Evolutionary conservation across 305 asterid species (phyloP).

Genomic region (Solanum aculeatissimum): DNA sequence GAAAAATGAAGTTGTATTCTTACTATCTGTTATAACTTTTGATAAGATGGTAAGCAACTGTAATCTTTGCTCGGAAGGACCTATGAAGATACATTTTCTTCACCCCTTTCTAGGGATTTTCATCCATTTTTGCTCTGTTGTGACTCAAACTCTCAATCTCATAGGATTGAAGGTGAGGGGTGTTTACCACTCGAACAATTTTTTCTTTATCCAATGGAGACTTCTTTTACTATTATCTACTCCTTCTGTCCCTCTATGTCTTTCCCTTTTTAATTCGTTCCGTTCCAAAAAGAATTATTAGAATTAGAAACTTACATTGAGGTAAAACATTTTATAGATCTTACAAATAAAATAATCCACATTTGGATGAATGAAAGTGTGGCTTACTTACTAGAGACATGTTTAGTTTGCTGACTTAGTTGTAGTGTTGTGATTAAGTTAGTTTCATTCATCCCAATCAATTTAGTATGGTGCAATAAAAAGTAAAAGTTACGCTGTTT

Average conservation of each 20-base stretch:
- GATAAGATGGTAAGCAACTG: not conserved
- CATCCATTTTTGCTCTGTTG: fast-evolving
- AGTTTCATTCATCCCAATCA: not conserved
- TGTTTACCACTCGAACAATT: not conserved
- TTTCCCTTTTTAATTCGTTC: no score
- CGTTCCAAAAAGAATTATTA: no score
- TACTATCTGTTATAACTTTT: not conserved
- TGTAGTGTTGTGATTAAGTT: not conserved
- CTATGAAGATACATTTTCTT: not conserved
- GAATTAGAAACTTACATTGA: no score
- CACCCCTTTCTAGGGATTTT: not conserved
- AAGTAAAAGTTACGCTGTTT: not conserved
- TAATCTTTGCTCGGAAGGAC: not conserved
- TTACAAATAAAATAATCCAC: no score
- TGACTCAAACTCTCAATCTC: not conserved
- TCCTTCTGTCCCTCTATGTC: no score
- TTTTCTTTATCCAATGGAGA: no score
- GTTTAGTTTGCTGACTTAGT: not conserved
- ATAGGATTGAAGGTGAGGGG: not conserved
- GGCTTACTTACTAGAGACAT: not conserved
- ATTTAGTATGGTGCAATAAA: not conserved
- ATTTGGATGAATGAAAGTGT: not conserved
- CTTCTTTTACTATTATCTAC: no score
- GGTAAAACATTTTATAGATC: no score
- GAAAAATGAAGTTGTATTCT: not conserved